Conservation (phyloP, 768 basidiomycete genomes). For the Lenzites betulinus region DNA sequence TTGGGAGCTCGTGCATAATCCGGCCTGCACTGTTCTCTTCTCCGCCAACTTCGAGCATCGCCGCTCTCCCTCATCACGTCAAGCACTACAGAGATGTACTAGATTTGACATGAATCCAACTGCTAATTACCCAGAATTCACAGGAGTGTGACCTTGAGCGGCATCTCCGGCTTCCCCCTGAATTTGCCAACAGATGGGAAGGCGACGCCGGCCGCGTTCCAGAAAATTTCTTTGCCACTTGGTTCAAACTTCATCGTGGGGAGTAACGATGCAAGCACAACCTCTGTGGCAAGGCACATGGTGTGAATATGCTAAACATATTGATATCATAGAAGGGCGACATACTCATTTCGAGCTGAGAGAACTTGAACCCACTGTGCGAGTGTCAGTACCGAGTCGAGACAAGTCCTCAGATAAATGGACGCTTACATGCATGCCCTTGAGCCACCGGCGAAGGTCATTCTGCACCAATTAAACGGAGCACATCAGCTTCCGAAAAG, state of each 20-base stretch:
- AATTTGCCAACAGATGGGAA: neutral
- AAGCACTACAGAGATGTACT: no score
- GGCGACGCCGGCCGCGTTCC: neutral
- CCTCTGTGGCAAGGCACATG: neutral
- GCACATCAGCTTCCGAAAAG: no score
- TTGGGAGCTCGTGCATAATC: no score
- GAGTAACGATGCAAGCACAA: neutral
- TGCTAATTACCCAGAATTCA: no score
- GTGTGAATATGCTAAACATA: neutral
- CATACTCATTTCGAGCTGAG: constrained; percentile 27
- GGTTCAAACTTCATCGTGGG: neutral
- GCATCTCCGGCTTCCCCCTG: neutral
- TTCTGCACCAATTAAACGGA: no score
- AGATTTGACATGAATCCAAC: no score
- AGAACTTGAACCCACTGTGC: constrained; percentile 27
- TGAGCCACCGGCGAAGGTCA: constrained; percentile 29
- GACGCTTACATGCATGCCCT: constrained; percentile 27
- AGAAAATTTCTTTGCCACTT: neutral
- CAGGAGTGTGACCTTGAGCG: neutral
- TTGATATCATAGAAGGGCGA: neutral
- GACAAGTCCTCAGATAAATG: neutral
- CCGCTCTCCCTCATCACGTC: no score
- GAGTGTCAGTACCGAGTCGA: neutral
- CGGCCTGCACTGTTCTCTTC: no score
- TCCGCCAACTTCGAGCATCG: no score